Percentiles rank a stretch among this genome's conserved stretches.
Conservation (phyloP, 305 asterid species). For the Fraxinus sp. region DNA sequence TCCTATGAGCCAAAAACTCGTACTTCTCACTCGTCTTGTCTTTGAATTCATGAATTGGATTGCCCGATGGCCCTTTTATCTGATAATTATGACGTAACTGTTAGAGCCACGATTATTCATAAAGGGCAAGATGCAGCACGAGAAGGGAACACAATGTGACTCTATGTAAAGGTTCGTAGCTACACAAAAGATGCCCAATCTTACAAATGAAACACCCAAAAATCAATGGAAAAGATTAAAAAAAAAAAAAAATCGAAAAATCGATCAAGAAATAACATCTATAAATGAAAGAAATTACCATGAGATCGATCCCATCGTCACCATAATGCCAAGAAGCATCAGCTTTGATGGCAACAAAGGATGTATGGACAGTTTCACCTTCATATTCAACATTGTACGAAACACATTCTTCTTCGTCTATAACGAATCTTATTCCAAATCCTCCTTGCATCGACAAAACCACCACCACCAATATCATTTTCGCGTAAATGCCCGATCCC, state of each 20-base stretch:
- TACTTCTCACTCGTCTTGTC: slow-evolving; percentile 65
- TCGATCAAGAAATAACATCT: not conserved
- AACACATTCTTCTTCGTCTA: slow-evolving; percentile 74
- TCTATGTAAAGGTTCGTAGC: not conserved
- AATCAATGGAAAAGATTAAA: not conserved
- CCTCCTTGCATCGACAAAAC: slow-evolving; percentile 30
- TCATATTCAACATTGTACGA: slow-evolving; percentile 61
- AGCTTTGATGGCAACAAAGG: slow-evolving; percentile 79
- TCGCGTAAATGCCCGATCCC: not conserved
- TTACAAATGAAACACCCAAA: not conserved
- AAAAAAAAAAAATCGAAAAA: not conserved
- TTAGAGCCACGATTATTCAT: not conserved
- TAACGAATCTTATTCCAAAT: slow-evolving; percentile 71
- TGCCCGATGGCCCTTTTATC: slow-evolving; percentile 81
- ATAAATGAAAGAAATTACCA: not conserved
- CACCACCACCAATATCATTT: not conserved
- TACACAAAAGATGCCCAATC: not conserved
- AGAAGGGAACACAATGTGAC: not conserved
- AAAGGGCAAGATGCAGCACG: not conserved
- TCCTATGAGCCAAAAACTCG: slow-evolving; percentile 65
- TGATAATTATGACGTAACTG: slow-evolving; percentile 17
- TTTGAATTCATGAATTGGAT: slow-evolving; percentile 54
- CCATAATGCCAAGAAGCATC: slow-evolving; percentile 60
- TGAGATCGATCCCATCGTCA: slow-evolving; percentile 73
- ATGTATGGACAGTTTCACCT: slow-evolving; percentile 65